Evolutionary conservation across 2,329 filamentous ascomycete genomes (phyloP), one percentile per base, ranked within the genome.

Genomic region (Aspergillus quadricinctus): DNA sequence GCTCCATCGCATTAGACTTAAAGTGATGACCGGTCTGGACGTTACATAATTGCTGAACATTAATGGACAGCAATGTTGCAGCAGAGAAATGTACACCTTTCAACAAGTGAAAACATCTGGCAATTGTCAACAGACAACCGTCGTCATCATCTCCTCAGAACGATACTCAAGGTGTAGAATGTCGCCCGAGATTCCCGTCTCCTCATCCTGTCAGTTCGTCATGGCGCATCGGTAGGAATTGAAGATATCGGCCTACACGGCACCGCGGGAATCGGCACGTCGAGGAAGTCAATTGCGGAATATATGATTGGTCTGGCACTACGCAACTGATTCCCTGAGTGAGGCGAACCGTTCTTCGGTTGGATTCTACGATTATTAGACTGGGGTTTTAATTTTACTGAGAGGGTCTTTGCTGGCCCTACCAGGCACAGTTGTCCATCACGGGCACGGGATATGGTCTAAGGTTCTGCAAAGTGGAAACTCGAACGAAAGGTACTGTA

Each of bases 241-340:
- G 29, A 41, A 23, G 50, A 11, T 31, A 21, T 55, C 61, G 64
- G 64, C 55, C 58, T 58, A 59, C 58, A 48, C 61, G 61, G 60
- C 56, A 57, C 56, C 53, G 50, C 64, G 64, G 64, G 55, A 59
- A 58, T 66, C 64, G 64, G 64, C 64, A 66, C 62, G 55, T 46
- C 11, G 4, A 17, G 3, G 3, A 11, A 9, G 21, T 7, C 14
- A 17, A 17, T 14, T 37, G 31, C 14, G 31, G 31, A 2, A 17
- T 17, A 35, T 7, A 35, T 37, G 31, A 37, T 37, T 37, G 31
- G 31, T 37, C 25, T 46, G 23, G 11, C 19, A 25, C 23, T 10
- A 25, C 21, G 43, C 43, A 23, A 46, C 21, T 46, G 43, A 25
- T 27, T 46, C 21, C 41, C n/a, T 45, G 41, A 8, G 41, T 23